phyloP scores from a whole-genome alignment of 2,329 filamentous ascomycete genomes.

The Emmonsiellopsis sp. region DNA sequence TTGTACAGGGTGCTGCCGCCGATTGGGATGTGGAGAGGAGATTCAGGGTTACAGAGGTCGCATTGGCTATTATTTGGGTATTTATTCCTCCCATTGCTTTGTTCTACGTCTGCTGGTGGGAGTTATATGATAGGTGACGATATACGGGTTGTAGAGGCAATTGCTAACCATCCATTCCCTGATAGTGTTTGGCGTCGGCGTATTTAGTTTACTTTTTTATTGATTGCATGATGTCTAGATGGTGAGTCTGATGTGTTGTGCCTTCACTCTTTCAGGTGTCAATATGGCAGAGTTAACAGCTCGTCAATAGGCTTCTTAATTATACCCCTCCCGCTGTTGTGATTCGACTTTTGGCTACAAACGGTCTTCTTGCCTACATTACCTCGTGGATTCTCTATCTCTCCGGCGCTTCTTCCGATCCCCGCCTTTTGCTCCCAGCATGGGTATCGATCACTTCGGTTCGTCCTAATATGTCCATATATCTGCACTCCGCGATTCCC shows the following conservation, averaged over 20 bases:
- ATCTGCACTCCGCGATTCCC: not conserved
- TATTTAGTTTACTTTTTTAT: constrained; percentile 78
- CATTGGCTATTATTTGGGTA: constrained; percentile 67
- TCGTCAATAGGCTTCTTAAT: constrained; percentile 58
- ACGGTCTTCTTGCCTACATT: constrained; percentile 64
- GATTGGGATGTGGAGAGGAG: constrained; percentile 39
- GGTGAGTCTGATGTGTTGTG: constrained; percentile 40
- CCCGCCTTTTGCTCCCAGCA: constrained; percentile 61
- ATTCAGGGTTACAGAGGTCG: constrained; percentile 57
- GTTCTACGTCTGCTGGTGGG: not conserved
- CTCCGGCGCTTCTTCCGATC: constrained; percentile 60
- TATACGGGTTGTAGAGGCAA: not conserved
- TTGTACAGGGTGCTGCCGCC: constrained; percentile 26
- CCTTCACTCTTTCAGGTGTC: constrained; percentile 6
- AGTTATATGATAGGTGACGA: not conserved
- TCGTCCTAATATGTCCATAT: constrained; percentile 19
- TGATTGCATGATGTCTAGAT: constrained; percentile 76
- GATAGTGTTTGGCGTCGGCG: constrained; percentile 63
- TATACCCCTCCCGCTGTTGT: constrained; percentile 72
- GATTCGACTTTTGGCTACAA: constrained; percentile 67
- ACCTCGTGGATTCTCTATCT: constrained; percentile 64
- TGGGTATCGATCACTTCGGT: constrained; percentile 73
- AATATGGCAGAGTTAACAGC: not conserved
- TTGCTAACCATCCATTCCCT: not conserved
- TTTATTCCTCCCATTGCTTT: constrained; percentile 22